A percentile compares a stretch with the other conserved stretches of the same genome.
phyloP scores from a whole-genome alignment of 1,284 basidiomycete genomes.

The Cryptococcus maquisensis region DNA sequence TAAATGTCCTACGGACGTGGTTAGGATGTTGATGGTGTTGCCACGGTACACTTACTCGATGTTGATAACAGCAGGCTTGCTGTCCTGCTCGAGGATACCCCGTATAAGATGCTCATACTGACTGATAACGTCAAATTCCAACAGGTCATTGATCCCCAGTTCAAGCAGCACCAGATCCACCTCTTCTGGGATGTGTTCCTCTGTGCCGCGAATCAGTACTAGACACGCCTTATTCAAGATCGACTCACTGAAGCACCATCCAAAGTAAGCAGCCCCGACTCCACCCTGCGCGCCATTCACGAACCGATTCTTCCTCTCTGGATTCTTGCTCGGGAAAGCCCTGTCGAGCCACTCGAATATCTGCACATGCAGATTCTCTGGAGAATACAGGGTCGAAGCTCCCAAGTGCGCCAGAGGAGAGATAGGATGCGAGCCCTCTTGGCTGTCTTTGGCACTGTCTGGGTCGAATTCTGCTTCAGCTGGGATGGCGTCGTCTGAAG shows the following conservation, averaged over 20 bases:
- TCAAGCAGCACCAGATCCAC: slow-evolving; percentile 41
- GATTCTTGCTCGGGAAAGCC: slow-evolving; percentile 36
- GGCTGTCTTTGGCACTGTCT: neutral
- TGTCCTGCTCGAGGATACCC: slow-evolving; percentile 35
- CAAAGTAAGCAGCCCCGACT: slow-evolving; percentile 43
- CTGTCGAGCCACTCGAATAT: slow-evolving; percentile 44
- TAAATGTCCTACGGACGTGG: slow-evolving; percentile 35
- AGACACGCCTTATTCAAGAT: neutral
- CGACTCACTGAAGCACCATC: slow-evolving; percentile 44
- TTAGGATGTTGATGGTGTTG: neutral
- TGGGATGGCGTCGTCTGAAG: neutral
- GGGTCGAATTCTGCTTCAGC: neutral
- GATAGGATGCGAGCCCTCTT: slow-evolving; percentile 1
- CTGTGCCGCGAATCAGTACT: slow-evolving; percentile 8
- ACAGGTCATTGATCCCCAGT: slow-evolving; percentile 43
- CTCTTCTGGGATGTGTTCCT: slow-evolving; percentile 43
- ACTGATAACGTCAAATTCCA: slow-evolving; percentile 27
- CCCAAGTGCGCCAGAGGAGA: slow-evolving; percentile 14
- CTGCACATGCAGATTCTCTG: slow-evolving; percentile 42
- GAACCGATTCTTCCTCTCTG: slow-evolving; percentile 30
- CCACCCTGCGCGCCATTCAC: slow-evolving; percentile 45
- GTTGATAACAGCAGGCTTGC: slow-evolving; percentile 42
- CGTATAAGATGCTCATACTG: slow-evolving; percentile 43
- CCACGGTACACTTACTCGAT: slow-evolving; percentile 34
- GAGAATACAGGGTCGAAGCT: slow-evolving; percentile 41